These are phyloP conservation scores for Raphanus hybrid DNA, from an alignment of 441 rosid species.

Conservation along the genomic window DNA sequence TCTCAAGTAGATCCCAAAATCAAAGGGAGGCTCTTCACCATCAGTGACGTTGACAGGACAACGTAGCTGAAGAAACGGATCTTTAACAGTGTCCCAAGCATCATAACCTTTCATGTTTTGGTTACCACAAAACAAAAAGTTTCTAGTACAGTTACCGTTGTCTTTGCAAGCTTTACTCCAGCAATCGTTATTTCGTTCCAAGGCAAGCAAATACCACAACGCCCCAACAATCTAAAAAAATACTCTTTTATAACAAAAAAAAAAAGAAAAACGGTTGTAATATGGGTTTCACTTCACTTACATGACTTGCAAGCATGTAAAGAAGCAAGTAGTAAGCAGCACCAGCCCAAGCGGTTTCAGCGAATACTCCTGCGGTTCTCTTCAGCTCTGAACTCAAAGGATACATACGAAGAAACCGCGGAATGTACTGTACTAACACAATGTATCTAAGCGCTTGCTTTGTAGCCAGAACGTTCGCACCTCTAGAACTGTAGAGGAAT, in stretches of 20 bases:
- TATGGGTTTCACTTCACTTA: conserved; percentile 44
- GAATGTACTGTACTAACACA: conserved; percentile 74
- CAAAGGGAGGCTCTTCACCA: conserved; percentile 56
- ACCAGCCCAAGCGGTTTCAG: conserved; percentile 98
- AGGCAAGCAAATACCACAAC: conserved; percentile 86
- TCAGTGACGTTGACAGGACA: conserved; percentile 48
- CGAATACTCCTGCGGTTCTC: conserved; percentile 91
- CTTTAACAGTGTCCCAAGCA: conserved; percentile 49
- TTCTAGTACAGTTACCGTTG: conserved; percentile 39
- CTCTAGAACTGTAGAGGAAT: conserved; percentile 68
- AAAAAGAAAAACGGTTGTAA: neutral
- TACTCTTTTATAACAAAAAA: neutral
- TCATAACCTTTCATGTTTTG: conserved; percentile 49
- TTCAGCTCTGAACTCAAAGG: conserved; percentile 86
- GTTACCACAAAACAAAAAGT: conserved; percentile 80
- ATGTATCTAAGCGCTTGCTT: conserved; percentile 78
- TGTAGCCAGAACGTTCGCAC: conserved; percentile 74
- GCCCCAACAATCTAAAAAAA: conserved; percentile 80
- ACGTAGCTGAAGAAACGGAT: conserved; percentile 33
- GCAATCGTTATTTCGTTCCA: conserved; percentile 80
- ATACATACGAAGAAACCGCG: conserved; percentile 70
- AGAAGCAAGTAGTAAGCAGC: conserved; percentile 87
- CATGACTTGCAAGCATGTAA: conserved; percentile 98
- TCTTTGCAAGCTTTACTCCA: conserved; percentile 63
- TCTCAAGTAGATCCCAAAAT: conserved; percentile 71